A percentile compares a stretch with the other conserved stretches of the same genome.
phyloP scores from a whole-genome alignment of 805 yeast genomes.

The Candida glaebosa region DNA sequence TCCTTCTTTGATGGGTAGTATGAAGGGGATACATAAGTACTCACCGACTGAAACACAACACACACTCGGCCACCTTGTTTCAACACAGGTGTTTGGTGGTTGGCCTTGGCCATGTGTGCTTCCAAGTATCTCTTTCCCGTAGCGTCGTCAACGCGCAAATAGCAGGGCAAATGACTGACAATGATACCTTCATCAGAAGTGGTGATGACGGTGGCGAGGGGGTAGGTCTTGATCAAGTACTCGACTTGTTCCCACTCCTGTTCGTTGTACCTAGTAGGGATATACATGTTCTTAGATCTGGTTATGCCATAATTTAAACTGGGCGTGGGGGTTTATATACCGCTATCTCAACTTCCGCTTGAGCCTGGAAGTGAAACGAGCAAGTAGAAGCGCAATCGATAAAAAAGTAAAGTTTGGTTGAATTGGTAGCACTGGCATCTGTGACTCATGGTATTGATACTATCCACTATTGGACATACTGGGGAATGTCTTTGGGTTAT shows the following conservation, averaged over 20 bases:
- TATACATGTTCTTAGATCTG: slow-evolving; percentile 28
- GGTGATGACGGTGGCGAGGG: slow-evolving; percentile 52
- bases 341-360: too few species aligned
- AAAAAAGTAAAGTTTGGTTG: too few species aligned
- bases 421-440: too few species aligned
- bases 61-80: slow-evolving; percentile 37
- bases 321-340: too few species aligned
- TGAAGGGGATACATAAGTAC: slow-evolving; percentile 54
- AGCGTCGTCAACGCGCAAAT: slow-evolving; percentile 31
- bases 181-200: slow-evolving; percentile 35
- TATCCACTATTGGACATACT: too few species aligned
- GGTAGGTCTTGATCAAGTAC: slow-evolving; percentile 42
- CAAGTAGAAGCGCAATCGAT: too few species aligned
- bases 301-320: too few species aligned
- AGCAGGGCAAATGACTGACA: slow-evolving; percentile 59
- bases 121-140: slow-evolving; percentile 39
- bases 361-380: too few species aligned
- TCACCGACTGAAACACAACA: slow-evolving; percentile 49
- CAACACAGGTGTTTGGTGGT: slow-evolving; percentile 47
- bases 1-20: slow-evolving; percentile 56
- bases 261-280: slow-evolving; percentile 30
- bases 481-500: too few species aligned
- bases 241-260: slow-evolving; percentile 35
- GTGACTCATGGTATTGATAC: too few species aligned
- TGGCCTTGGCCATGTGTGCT: slow-evolving; percentile 54